These are phyloP conservation scores for Picea abies DNA, from an alignment of 83 land plant species.

Conservation along the genomic window DNA sequence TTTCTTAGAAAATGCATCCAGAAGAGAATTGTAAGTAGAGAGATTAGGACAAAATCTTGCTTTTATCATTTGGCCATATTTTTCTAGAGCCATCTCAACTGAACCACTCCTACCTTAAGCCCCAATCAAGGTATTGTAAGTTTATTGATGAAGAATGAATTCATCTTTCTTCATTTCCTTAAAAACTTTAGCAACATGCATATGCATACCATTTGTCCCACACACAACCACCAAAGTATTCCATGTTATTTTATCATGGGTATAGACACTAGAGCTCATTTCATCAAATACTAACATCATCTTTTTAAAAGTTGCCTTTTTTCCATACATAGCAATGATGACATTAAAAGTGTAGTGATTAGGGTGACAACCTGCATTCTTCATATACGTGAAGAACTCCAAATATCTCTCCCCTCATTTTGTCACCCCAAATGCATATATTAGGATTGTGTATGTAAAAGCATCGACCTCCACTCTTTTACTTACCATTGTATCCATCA, in stretches of 20 bases:
- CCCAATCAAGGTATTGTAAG: slow-evolving; percentile 86
- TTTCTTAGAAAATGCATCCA: slow-evolving; percentile 73
- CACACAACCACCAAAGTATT: slow-evolving; percentile 71
- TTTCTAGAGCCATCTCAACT: slow-evolving; percentile 43
- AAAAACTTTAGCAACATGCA: slow-evolving; percentile 60
- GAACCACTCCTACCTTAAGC: slow-evolving; percentile 89
- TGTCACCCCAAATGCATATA: slow-evolving; percentile 71
- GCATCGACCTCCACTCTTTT: slow-evolving; percentile 81
- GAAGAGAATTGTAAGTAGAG: slow-evolving; percentile 73
- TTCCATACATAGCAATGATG: slow-evolving; percentile 77
- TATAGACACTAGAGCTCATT: slow-evolving; percentile 59
- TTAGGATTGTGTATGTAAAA: slow-evolving; percentile 75
- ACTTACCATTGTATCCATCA: slow-evolving; percentile 56
- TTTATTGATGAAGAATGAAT: slow-evolving; percentile 73
- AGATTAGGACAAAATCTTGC: slow-evolving; percentile 31
- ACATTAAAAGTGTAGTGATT: slow-evolving; percentile 82
- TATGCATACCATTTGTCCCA: slow-evolving; percentile 67
- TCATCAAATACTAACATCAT: slow-evolving; percentile 72
- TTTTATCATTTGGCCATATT: too few species aligned
- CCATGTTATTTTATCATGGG: slow-evolving; percentile 82
- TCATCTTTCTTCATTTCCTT: slow-evolving; percentile 82
- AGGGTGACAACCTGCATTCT: slow-evolving; percentile 69
- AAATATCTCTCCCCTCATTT: slow-evolving; percentile 68
- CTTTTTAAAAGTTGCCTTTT: slow-evolving; percentile 54
- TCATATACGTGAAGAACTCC: slow-evolving; percentile 62